These are phyloP conservation scores for Pichia thaimueangensis DNA, from an alignment of 805 yeast species.

Conservation along the genomic window DNA sequence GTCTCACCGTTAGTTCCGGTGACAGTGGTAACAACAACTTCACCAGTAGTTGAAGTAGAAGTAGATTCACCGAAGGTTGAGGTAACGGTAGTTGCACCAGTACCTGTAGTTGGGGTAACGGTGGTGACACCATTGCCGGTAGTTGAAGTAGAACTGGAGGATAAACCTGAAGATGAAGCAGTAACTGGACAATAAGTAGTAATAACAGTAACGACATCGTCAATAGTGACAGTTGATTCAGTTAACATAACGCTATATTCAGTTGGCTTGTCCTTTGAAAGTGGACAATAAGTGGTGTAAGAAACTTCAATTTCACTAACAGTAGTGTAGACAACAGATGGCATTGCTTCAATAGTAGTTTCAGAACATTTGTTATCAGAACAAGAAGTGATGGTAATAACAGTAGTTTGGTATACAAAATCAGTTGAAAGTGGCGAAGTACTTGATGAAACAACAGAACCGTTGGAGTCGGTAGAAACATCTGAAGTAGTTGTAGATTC, in stretches of 20 bases:
- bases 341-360: slow-evolving; percentile 10
- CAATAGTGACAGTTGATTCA: slow-evolving; percentile 1
- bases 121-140: slow-evolving; percentile 1
- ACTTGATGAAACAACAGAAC: slow-evolving; percentile 3
- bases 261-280: neutral
- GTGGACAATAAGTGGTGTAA: slow-evolving; percentile 21
- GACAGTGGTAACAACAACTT: slow-evolving; percentile 1
- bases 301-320: slow-evolving; percentile 18
- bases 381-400: slow-evolving; percentile 15
- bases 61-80: neutral
- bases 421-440: no score
- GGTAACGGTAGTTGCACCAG: slow-evolving; percentile 3
- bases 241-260: neutral
- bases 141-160: neutral
- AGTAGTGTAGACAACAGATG: slow-evolving; percentile 22
- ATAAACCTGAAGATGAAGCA: neutral
- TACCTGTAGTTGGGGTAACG: slow-evolving; percentile 1
- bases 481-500: slow-evolving; percentile 6
- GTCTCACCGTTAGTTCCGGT: neutral
- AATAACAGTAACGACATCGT: slow-evolving; percentile 1
- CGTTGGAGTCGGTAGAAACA: neutral
- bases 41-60: slow-evolving; percentile 7
- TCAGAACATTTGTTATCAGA: slow-evolving; percentile 5
- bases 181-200: slow-evolving; percentile 4
- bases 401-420: slow-evolving; percentile 14